Evolutionary conservation across 352 stramenopile genomes (phyloP), one percentile per base, ranked within the genome.

Genomic region (Phytopythium chamaehyphon): DNA sequence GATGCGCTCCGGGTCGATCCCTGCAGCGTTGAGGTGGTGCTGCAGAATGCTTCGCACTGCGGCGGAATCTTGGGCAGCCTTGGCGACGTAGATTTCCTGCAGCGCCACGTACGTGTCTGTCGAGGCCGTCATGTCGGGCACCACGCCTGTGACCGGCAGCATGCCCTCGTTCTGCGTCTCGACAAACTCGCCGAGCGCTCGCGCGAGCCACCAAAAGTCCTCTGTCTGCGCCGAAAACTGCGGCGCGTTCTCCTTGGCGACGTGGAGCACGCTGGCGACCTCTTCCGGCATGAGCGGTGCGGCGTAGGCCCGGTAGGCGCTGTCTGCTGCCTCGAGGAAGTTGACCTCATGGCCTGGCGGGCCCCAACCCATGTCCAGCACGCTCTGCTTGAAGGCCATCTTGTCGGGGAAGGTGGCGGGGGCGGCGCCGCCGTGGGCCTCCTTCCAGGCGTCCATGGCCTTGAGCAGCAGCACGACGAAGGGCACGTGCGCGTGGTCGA

Each of bases 41-140:
- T 62, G 57, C 22, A 88, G 42, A 28, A 80, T 60, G 8, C 48
- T 37, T 14, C 65, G 57, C 5, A 92, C 75, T 10, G 64, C 50
- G 0, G 47, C 64, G 1, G 76, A 73, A 54, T 96, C 88, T 19
- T 76, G 47, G 48, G 93, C 74, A 1, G 94, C 95, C 66, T 98
- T 96, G 22, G 64, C 60, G 26, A 90, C 67, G 70, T 99, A 99
- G 4, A 98, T 56, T 19, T 92, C 68, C 69, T 99, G 96, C 48
- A 99, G 66, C 43, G 81, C 69, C 6, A 99, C 84, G 69, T 98
- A 99, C 10, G 61, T 70, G n/a, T 95, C 73, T 1, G 96, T 99
- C 11, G 94, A 95, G 14, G 92, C 86, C 7, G 96, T 98, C 95
- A 99, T 98, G 55, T 99, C 97, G 0, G 96, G 97, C 23, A 99